Percentiles rank a stretch among this genome's conserved stretches.
phyloP scores from a whole-genome alignment of 257 asterid species.

The Forsythia suspensa region DNA sequence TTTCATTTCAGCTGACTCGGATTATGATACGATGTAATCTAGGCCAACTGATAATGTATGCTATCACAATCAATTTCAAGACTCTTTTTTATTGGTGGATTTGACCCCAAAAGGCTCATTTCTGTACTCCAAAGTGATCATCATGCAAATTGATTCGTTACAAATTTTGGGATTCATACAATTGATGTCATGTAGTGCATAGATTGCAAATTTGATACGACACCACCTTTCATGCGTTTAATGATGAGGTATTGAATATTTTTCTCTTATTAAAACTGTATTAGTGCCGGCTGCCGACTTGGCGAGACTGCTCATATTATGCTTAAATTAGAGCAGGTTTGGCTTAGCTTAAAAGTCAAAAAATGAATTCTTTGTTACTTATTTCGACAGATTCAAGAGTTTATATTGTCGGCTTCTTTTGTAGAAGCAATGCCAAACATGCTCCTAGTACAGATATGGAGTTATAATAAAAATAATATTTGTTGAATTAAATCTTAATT shows the following conservation, averaged over 20 bases:
- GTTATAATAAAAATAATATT: no score
- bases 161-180: slow-evolving; percentile 17
- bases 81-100: neutral
- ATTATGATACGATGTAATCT: slow-evolving; percentile 3
- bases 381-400: neutral
- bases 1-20: slow-evolving; percentile 21
- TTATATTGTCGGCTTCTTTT: neutral
- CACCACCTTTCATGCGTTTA: slow-evolving; percentile 31
- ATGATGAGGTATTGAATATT: neutral
- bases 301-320: neutral
- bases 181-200: slow-evolving; percentile 7
- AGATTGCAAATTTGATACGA: neutral
- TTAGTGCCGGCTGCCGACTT: neutral
- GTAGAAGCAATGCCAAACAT: neutral
- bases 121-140: no score
- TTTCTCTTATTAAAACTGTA: neutral
- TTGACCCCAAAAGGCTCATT: slow-evolving; percentile 23
- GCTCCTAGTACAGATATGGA: neutral
- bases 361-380: neutral
- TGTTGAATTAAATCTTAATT: no score
- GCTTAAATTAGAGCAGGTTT: neutral
- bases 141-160: slow-evolving; percentile 13
- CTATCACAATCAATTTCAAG: neutral
- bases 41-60: neutral
- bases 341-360: neutral